These are phyloP conservation scores for Gilbertella persicaria DNA, from an alignment of 371 early-diverging fungal species.

Conservation along the genomic window DNA sequence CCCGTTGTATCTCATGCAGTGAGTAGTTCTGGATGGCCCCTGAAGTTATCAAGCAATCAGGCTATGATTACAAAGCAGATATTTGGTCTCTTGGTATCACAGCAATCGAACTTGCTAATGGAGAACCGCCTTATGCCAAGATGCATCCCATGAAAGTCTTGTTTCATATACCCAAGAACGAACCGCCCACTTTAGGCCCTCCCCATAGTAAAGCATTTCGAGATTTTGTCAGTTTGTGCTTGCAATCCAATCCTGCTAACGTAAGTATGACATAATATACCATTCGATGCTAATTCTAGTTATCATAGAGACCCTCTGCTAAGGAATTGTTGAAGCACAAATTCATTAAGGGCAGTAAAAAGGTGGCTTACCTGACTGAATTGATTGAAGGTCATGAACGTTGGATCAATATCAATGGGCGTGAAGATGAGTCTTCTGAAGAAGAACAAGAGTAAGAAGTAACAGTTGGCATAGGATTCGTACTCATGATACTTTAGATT, in stretches of 20 bases:
- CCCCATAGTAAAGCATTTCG: conserved; percentile 85
- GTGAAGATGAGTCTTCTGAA: conserved; percentile 60
- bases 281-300: not conserved
- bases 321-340: conserved; percentile 89
- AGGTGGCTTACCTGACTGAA: conserved; percentile 80
- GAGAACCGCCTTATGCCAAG: conserved; percentile 92
- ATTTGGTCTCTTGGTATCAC: conserved; percentile 99
- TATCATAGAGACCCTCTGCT: conserved; percentile 79
- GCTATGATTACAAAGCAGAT: conserved; percentile 96
- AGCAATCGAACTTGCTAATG: conserved; percentile 95
- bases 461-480: not conserved
- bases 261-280: conserved; percentile 34
- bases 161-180: conserved; percentile 90
- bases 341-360: conserved; percentile 84
- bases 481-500: conserved; percentile 8
- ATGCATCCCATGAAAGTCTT: conserved; percentile 93
- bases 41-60: conserved; percentile 95
- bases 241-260: conserved; percentile 81
- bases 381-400: conserved; percentile 82
- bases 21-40: conserved; percentile 96
- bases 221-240: conserved; percentile 87
- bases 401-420: conserved; percentile 64
- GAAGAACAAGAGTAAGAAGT: conserved; percentile 51
- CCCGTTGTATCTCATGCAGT: not conserved
- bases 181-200: conserved; percentile 83